Base-by-base conservation (phyloP, 257 asterid species). In the Handroanthus guayacan region DNA sequence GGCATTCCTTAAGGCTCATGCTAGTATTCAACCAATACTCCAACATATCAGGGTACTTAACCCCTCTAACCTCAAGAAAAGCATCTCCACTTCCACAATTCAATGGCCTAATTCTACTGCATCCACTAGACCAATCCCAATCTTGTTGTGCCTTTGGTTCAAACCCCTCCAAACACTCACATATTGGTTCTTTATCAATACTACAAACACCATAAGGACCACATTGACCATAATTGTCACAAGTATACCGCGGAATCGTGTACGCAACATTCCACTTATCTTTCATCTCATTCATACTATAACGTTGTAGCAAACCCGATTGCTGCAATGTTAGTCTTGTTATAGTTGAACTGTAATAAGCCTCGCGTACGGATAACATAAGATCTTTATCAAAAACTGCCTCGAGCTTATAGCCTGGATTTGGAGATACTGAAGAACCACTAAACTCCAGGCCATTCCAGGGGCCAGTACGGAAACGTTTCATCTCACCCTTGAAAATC, bases 391-490 rank as follows among this genome's bases (percentile, higher is more conserved):
- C 25, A 43, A 81, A 70, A 10, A 5, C 34, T 36, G 60, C 0
- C 0, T 51, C 52, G 5, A 67, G 13, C 0, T 8, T 50, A 37
- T 25, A 43, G 6, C 55, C 1, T 0, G 6, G 39, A 37, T 48
- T 78, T 2, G 75, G 68, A 6, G 60, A 25, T 25, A 6, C 12
- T 8, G 67, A 57, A 13, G 12, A 5, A 6, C 86, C 84, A 36
- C 36, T 41, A 3, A 84, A 79, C 20, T 3, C 9, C 7, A 71
- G 8, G 20, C 90, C 88, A 11, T 82, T 82, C 90, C 90, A 86
- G 0, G 43, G 75, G 17, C 90, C 90, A 0, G 62, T 9, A 1
- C 85, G 79, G 2, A 2, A 84, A 3, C 8, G 8, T 31, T 72
- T 79, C 47, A 0, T 10, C 2, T 2, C 31, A 54, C 74, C 77